Percentiles rank a stretch among this genome's conserved stretches.
These are phyloP conservation scores for Paramyrothecium sp. DNA, from an alignment of 2,329 filamentous ascomycete species.

Conservation along the genomic window DNA sequence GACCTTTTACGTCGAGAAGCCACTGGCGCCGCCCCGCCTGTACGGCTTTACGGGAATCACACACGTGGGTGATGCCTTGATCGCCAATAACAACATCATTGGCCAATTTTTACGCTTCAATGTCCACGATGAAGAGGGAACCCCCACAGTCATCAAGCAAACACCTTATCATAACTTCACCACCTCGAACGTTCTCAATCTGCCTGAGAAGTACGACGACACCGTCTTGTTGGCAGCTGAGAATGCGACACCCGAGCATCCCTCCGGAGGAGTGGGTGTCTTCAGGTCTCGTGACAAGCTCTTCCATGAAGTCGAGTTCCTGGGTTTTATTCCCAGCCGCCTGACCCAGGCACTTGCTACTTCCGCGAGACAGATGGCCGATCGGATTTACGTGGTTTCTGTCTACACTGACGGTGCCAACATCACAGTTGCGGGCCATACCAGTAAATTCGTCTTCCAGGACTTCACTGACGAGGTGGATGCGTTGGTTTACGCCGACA, in stretches of 20 bases:
- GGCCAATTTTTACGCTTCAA: constrained; percentile 7
- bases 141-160: constrained; percentile 3
- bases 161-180: constrained; percentile 5
- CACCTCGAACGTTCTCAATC: constrained; percentile 6
- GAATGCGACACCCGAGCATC: constrained; percentile 5
- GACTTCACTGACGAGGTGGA: constrained; percentile 2
- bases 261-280: constrained; percentile 1
- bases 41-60: constrained; percentile 7
- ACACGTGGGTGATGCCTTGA: constrained; percentile 4
- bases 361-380: constrained; percentile 6
- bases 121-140: constrained; percentile 1
- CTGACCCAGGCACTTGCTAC: constrained; percentile 5
- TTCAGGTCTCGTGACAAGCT: constrained; percentile 1
- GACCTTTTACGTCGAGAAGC: constrained; percentile 5
- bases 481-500: neutral
- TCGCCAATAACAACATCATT: constrained; percentile 5
- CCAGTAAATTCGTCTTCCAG: constrained; percentile 5
- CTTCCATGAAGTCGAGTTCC: constrained; percentile 4
- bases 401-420: constrained; percentile 8
- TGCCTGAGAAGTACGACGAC: constrained; percentile 6
- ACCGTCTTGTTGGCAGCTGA: constrained; percentile 5
- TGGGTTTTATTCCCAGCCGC: constrained; percentile 4
- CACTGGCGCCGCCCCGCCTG: constrained; percentile 1
- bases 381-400: constrained; percentile 7
- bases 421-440: constrained; percentile 6